These are phyloP conservation scores for Raffaelea ambrosiae DNA, from an alignment of 2,329 filamentous ascomycete species.

Conservation along the genomic window DNA sequence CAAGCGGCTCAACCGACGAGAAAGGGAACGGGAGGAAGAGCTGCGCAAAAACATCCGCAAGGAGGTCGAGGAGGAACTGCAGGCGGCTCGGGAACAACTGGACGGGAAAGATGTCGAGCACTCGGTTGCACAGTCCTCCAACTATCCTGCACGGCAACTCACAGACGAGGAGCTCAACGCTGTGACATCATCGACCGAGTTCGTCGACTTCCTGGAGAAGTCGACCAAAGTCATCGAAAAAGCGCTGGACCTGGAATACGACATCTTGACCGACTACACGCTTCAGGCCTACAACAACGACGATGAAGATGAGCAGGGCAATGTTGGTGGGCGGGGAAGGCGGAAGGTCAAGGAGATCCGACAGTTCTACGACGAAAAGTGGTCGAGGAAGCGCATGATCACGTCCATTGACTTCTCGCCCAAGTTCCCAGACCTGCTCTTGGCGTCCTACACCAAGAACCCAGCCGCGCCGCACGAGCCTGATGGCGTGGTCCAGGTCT, in stretches of 20 bases:
- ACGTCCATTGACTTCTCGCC: constrained; percentile 92
- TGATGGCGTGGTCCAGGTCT: constrained; percentile 88
- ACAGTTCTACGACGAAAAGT: constrained; percentile 90
- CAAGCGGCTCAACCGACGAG: constrained; percentile 71
- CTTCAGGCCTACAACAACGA: constrained; percentile 66
- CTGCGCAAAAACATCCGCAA: constrained; percentile 73
- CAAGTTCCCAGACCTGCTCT: constrained; percentile 86
- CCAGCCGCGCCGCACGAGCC: constrained; percentile 89
- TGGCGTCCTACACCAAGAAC: constrained; percentile 96
- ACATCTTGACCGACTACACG: constrained; percentile 91
- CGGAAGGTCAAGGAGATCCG: constrained; percentile 76
- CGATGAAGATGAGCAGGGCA: constrained; percentile 76
- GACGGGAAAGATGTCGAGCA: constrained; percentile 66
- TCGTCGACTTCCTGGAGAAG: constrained; percentile 88
- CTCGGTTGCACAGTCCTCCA: constrained; percentile 40
- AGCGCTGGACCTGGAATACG: constrained; percentile 90
- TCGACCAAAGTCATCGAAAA: constrained; percentile 97
- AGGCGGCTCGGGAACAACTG: constrained; percentile 54
- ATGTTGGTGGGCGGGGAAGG: constrained; percentile 61
- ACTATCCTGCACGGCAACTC: constrained; percentile 72
- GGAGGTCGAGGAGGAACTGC: constrained; percentile 90
- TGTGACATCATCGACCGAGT: constrained; percentile 86
- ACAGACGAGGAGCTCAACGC: constrained; percentile 80
- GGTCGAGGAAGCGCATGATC: constrained; percentile 97
- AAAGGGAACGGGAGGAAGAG: constrained; percentile 80